Base-by-base conservation (phyloP, 371 early-diverging fungal genomes). In the Phascolomyces articulosus region DNA sequence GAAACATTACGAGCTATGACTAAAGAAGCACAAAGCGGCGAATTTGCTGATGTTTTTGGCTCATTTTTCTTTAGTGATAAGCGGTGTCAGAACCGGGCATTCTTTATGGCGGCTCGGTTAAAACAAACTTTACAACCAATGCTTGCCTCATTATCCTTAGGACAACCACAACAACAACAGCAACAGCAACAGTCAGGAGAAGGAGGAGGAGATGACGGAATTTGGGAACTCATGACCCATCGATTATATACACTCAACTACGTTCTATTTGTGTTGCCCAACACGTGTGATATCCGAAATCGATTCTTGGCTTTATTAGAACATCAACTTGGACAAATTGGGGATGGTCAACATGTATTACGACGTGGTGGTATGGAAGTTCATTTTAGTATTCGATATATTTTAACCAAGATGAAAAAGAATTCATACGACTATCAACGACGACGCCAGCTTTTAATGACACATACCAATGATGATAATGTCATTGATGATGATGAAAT, bases 41-140 rank as follows among this genome's bases (percentile, higher is more conserved):
- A 75, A 48, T 82, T 69, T 58, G 72, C 70, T 13, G 83, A 79
- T 67, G 65, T 78, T 1, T 77, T 76, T 61, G 80, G 71, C 54
- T 64, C 69, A 15, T 78, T 79, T 62, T 83, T 83, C 38, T 83
- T 79, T 55, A 79, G 64, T 26, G 83, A 83, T 58, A 79, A 76
- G 44, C 69, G 78, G 49, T 83, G 83, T 64, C 78, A 76, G 47
- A 69, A 74, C 38, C 73, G 83, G 27, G 80, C 83, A 9, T 63
- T 80, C 20, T 83, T 76, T 57, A 76, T 83, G 73, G 73, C 80
- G 2, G 73, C 78, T 16, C 68, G 80, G 24, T 59, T 83, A 31
- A 74, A 78, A 62, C 75, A 76, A 44, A 67, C 60, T 26, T 66
- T 78, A 24, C 69, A 75, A 27, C 63, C 65, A 38, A 60, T 65